Evolutionary conservation across 2,329 filamentous ascomycete species (phyloP), one percentile per base, ranked within the genome.

Genomic region (Colletotrichum neosansevieriae): DNA sequence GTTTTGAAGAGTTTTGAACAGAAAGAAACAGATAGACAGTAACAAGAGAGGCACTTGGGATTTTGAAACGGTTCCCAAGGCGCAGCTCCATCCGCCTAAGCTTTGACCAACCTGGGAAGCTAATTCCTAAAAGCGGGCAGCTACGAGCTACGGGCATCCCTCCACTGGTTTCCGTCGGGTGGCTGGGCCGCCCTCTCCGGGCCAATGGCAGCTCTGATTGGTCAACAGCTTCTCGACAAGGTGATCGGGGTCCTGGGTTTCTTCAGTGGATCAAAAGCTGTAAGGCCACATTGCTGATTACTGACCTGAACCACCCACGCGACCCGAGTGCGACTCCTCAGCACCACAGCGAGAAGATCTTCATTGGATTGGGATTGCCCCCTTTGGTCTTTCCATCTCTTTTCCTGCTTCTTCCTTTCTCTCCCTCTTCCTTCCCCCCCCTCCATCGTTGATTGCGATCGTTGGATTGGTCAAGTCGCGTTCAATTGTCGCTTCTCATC

Each of bases 391-490:
- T 9, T 47, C 50, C 40, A 54, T 49, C 56, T 36, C 49, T 54
- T 45, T 29, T 50, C 42, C 34, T 45, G 19, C 34, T 53, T 53
- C 63, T 29, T 32, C 38, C 15, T 32, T 50, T 53, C 44, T 51
- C 56, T 42, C 42, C 49, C 24, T 24, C 38, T 34, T 21, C 34
- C 42, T 49, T 10, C 42, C 40, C 19, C 62, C 62, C 29, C 42
- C 36, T 45, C 45, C 34, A 40, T 61, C 56, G 47, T 63, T 61
- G 17, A 42, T 60, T 72, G 77, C 72, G 61, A 83, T 82, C 80
- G 75, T 45, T 58, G 50, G 63, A 53, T 44, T 62, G 62, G 62
- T 66, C 63, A 62, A 59, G 58, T 68, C 63, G 63, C 63, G 49
- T 58, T 58, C 61, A 62, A 45, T 63, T 61, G 47, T 51, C 60